Evolutionary conservation across 345 rosid species (phyloP), one percentile per base, ranked within the genome.

Genomic region (Geranium rotundifolium): DNA sequence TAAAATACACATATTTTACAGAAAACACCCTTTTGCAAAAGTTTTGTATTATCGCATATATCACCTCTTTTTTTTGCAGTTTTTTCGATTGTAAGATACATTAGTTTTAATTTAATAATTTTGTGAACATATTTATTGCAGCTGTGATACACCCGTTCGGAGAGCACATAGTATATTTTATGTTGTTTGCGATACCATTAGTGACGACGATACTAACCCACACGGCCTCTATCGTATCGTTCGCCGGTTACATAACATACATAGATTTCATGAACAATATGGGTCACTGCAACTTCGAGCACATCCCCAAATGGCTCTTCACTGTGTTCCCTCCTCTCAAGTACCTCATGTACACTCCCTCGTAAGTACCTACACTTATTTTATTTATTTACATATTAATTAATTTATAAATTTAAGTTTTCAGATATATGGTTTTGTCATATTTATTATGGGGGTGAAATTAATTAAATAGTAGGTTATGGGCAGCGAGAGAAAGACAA

Each of bases 91-190:
- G n/a, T n/a, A n/a, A n/a, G n/a, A n/a, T n/a, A n/a, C n/a, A n/a
- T n/a, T n/a, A n/a, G n/a, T n/a, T n/a, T n/a, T n/a, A n/a, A n/a
- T n/a, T n/a, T n/a, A n/a, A n/a, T n/a, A n/a, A n/a, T n/a, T n/a
- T n/a, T n/a, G n/a, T n/a, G n/a, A n/a, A n/a, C n/a, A n/a, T n/a
- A n/a, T n/a, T n/a, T n/a, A n/a, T n/a, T 54, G 76, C 87, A 85
- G 87, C 91, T 31, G 91, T 83, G 65, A 72, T 76, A 46, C 88
- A 85, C 65, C 88, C 88, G 1, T 83, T 83, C 67, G 85, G 85
- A 10, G 88, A 85, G 69, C 82, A 77, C 75, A 66, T 85, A 17
- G 77, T 77, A 1, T 85, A 85, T 59, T 83, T 66, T 67, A 19
- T 50, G 1, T 78, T 83, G 17, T 85, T 85, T 57, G 59, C 82